Evolutionary conservation across 768 basidiomycete genomes (phyloP).

Genomic region (Rhodosporidiobolus sp.): DNA sequence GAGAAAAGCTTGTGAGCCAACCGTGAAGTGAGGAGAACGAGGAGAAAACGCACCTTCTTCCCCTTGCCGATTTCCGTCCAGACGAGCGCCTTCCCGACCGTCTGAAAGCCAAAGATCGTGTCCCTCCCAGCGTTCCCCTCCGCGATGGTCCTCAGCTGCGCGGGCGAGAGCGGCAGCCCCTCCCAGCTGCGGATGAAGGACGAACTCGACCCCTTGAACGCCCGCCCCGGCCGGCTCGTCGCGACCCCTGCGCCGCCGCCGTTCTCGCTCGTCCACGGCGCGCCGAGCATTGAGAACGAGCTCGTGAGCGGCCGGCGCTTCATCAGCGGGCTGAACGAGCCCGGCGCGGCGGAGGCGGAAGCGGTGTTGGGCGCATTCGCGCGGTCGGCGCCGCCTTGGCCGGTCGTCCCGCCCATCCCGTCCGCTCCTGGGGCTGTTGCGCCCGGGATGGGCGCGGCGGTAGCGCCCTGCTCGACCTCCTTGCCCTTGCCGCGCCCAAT

Average conservation of each 20-base stretch:
- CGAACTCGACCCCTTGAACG: conserved; percentile 63
- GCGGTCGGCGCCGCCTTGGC: too few species aligned
- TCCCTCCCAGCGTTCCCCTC: conserved; percentile 31
- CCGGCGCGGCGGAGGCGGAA: background rate
- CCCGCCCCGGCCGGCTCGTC: conserved; percentile 39
- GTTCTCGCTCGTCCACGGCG: background rate
- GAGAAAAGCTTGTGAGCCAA: background rate
- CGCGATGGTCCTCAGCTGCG: conserved; percentile 4
- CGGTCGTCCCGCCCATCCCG: background rate
- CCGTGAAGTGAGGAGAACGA: conserved; percentile 2
- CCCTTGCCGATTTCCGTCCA: conserved; percentile 28
- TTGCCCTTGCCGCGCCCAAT: conserved; percentile 16
- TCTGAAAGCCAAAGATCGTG: conserved; percentile 38
- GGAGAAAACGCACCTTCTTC: conserved; percentile 26
- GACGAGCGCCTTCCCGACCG: conserved; percentile 21
- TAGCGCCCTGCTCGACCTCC: background rate
- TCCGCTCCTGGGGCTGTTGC: background rate
- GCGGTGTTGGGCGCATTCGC: too few species aligned
- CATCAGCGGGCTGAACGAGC: conserved; percentile 7
- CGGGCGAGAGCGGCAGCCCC: conserved; percentile 27
- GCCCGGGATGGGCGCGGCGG: background rate
- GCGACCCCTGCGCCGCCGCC: background rate
- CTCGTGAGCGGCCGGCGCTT: conserved; percentile 27
- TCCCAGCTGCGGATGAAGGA: conserved; percentile 59
- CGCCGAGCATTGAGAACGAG: conserved; percentile 37